phyloP scores from a whole-genome alignment of 164 flowering plant genomes.

The Magnolia changhungtana region DNA sequence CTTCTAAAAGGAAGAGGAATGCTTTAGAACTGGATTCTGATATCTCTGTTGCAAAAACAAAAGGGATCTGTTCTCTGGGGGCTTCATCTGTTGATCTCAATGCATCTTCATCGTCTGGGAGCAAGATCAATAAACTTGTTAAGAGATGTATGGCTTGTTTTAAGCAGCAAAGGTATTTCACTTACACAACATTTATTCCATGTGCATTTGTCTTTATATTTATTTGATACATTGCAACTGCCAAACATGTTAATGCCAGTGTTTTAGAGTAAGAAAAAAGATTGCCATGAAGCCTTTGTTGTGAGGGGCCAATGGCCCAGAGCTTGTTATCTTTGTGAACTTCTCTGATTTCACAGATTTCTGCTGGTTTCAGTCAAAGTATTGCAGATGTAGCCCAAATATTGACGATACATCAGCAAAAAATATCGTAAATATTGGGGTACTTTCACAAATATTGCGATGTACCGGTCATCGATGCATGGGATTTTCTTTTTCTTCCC shows the following conservation, averaged over 20 bases:
- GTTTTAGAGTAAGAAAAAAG: not conserved
- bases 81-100: not conserved
- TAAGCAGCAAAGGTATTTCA: not conserved
- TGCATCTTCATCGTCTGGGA: not conserved
- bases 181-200: not conserved
- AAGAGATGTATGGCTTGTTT: not conserved
- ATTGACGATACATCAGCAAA: too few species aligned
- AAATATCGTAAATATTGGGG: too few species aligned
- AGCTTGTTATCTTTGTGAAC: not conserved
- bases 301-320: not conserved
- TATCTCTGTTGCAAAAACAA: conserved; percentile 18
- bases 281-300: not conserved
- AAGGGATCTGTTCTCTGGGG: not conserved
- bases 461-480: too few species aligned
- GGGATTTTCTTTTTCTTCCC: too few species aligned
- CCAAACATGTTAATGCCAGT: too few species aligned
- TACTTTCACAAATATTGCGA: too few species aligned
- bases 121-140: not conserved
- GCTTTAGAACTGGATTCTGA: conserved; percentile 20
- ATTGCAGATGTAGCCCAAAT: too few species aligned
- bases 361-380: too few species aligned
- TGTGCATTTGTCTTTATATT: too few species aligned
- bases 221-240: too few species aligned
- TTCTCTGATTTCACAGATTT: too few species aligned
- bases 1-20: conserved; percentile 22